A percentile compares a stretch with the other conserved stretches of the same genome.
Evolutionary conservation across 148 eudicot species (phyloP).

Genomic region (Silene uniflora): DNA sequence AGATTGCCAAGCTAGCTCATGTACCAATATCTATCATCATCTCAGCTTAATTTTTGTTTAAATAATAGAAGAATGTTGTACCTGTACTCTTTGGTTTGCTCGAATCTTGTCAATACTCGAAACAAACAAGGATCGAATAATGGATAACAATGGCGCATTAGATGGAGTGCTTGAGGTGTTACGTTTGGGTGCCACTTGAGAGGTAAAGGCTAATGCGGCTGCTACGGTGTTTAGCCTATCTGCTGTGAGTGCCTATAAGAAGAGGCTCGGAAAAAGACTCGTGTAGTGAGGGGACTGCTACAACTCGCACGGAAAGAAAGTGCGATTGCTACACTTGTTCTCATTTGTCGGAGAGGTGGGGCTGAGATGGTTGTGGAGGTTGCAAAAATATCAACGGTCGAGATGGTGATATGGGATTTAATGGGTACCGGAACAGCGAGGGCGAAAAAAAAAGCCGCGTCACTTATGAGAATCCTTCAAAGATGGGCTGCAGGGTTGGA

Average conservation of each 20-base stretch:
- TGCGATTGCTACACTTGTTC: slow-evolving; percentile 69
- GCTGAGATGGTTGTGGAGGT: slow-evolving; percentile 64
- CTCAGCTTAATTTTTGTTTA: no score
- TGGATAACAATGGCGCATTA: slow-evolving; percentile 70
- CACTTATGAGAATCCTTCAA: slow-evolving; percentile 67
- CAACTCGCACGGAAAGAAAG: slow-evolving; percentile 66
- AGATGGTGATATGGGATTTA: slow-evolving; percentile 79
- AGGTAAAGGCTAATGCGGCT: slow-evolving; percentile 92
- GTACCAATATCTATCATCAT: no score
- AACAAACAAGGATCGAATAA: slow-evolving; percentile 59
- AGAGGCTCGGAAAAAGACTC: slow-evolving; percentile 61
- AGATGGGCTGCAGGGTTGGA: slow-evolving; percentile 84
- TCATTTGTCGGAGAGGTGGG: slow-evolving; percentile 77
- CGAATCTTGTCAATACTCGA: slow-evolving; percentile 68
- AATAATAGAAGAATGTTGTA: no score
- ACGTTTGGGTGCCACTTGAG: slow-evolving; percentile 81
- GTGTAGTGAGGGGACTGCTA: slow-evolving; percentile 66
- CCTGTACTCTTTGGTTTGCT: no score
- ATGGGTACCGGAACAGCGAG: slow-evolving; percentile 76
- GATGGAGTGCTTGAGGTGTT: slow-evolving; percentile 71
- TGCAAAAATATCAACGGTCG: slow-evolving; percentile 54
- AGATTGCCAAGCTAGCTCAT: no score
- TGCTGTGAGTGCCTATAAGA: slow-evolving; percentile 48
- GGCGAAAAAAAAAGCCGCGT: slow-evolving; percentile 68
- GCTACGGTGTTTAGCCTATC: slow-evolving; percentile 75